Evolutionary conservation across 1,284 basidiomycete genomes (phyloP).

Genomic region (Xanthoconium separans): DNA sequence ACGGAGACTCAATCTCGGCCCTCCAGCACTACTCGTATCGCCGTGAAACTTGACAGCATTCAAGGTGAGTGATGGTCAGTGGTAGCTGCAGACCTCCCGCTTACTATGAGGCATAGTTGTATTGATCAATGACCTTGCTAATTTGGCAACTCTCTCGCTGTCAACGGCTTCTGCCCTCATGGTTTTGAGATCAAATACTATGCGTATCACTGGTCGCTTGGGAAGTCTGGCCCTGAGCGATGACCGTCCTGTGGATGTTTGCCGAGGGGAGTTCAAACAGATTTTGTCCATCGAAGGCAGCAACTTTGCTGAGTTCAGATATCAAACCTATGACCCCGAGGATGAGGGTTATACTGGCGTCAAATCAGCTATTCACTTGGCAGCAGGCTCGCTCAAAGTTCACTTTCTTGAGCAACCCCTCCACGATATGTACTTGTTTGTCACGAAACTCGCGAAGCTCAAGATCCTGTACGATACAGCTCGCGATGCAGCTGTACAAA

Average conservation of each 20-base stretch:
- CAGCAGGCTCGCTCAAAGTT: slow-evolving; percentile 90
- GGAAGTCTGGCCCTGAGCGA: slow-evolving; percentile 88
- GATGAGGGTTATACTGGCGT: slow-evolving; percentile 74
- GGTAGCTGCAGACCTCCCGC: background rate
- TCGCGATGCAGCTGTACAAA: slow-evolving; percentile 88
- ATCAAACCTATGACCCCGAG: slow-evolving; percentile 87
- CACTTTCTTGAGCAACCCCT: slow-evolving; percentile 89
- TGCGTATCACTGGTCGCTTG: slow-evolving; percentile 82
- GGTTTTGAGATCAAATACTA: slow-evolving; percentile 70
- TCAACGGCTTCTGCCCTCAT: slow-evolving; percentile 91
- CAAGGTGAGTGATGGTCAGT: slow-evolving; percentile 50
- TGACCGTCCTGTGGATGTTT: slow-evolving; percentile 57
- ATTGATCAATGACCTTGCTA: slow-evolving; percentile 75
- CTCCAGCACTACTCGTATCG: slow-evolving; percentile 74
- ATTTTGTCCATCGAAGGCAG: slow-evolving; percentile 94
- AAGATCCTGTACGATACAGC: slow-evolving; percentile 97
- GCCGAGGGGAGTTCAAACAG: slow-evolving; percentile 77
- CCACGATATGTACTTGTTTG: slow-evolving; percentile 82
- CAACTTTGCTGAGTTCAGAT: slow-evolving; percentile 93
- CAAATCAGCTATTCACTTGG: slow-evolving; percentile 84
- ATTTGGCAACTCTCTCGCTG: slow-evolving; percentile 85
- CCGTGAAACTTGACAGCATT: slow-evolving; percentile 86
- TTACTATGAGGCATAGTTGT: slow-evolving; percentile 52
- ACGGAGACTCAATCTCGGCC: slow-evolving; percentile 18
- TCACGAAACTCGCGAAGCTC: slow-evolving; percentile 85